Percentiles rank a stretch among this genome's conserved stretches.
Conservation (phyloP, 768 basidiomycete species). For the Steccherinum ochraceum region DNA sequence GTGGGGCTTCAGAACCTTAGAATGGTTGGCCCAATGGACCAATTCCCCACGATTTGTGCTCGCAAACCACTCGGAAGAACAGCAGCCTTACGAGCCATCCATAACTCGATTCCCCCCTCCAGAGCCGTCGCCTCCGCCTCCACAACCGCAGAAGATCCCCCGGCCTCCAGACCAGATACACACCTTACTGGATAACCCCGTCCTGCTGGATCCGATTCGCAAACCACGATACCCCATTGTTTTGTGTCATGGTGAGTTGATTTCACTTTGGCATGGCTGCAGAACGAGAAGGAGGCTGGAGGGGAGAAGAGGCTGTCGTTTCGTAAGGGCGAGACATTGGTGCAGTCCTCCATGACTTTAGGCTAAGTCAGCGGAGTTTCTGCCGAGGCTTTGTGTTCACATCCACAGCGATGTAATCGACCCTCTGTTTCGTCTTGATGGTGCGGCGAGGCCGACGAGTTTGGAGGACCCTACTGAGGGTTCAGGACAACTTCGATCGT, state of each 20-base stretch:
- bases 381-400: too few species aligned
- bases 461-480: too few species aligned
- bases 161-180: slow-evolving; percentile 47
- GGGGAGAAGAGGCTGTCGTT: background rate
- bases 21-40: slow-evolving; percentile 6
- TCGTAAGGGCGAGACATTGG: too few species aligned
- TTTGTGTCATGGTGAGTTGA: slow-evolving; percentile 81
- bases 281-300: background rate
- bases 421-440: too few species aligned
- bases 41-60: background rate
- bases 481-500: too few species aligned
- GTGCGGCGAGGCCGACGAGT: too few species aligned
- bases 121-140: background rate
- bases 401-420: too few species aligned
- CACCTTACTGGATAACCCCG: slow-evolving; percentile 67
- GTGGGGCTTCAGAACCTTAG: slow-evolving; percentile 2
- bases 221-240: slow-evolving; percentile 87
- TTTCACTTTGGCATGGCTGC: background rate
- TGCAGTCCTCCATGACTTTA: too few species aligned
- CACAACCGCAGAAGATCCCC: background rate
- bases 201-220: slow-evolving; percentile 70
- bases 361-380: too few species aligned
- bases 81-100: background rate
- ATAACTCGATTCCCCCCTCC: background rate
- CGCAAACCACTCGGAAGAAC: background rate